phyloP scores from a whole-genome alignment of 192 early-diverging fungal species.

The Neocallimastix lanati region DNA sequence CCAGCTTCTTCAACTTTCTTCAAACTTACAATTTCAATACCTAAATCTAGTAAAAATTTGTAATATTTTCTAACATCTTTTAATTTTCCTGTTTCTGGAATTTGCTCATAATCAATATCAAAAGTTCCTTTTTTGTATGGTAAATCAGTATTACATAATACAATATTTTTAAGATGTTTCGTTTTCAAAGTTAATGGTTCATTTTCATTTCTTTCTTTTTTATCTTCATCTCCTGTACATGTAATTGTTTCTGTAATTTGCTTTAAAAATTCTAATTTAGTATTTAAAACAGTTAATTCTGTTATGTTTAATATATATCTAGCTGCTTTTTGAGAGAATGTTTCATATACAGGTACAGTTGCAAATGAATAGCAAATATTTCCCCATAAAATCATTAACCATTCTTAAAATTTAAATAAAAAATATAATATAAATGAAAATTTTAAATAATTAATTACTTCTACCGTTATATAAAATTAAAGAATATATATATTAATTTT shows the following conservation, averaged over 20 bases:
- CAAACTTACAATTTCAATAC: background rate
- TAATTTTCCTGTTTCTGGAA: background rate
- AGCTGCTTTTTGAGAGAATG: background rate
- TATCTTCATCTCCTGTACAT: background rate
- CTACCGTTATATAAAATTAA: no score
- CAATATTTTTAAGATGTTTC: background rate
- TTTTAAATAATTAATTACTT: no score
- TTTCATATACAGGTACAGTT: background rate
- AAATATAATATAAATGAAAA: no score
- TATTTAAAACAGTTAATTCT: background rate
- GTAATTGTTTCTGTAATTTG: background rate
- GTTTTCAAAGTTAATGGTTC: background rate
- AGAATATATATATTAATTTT: no score
- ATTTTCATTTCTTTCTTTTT: background rate
- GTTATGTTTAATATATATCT: background rate
- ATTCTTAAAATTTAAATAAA: no score
- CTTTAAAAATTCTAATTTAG: background rate
- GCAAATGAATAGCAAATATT: background rate
- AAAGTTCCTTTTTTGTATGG: background rate
- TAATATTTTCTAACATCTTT: background rate
- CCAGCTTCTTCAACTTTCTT: background rate
- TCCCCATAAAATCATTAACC: background rate
- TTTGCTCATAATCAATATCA: background rate
- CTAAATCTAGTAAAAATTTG: background rate
- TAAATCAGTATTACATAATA: background rate